phyloP scores from a whole-genome alignment of 2,329 filamentous ascomycete genomes.

The Claviceps maximensis region DNA sequence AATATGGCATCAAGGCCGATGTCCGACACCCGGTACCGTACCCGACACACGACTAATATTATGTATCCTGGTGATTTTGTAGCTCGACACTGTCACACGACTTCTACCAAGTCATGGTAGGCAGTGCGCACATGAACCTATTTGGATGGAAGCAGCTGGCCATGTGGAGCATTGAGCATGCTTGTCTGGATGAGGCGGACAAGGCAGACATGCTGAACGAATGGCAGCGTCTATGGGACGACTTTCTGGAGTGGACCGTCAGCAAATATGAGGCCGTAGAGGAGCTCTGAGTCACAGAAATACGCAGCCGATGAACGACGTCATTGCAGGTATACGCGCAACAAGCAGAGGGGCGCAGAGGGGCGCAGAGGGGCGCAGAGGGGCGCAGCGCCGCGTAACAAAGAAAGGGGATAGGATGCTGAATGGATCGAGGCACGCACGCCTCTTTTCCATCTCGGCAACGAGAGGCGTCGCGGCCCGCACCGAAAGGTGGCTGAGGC shows the following conservation, averaged over 20 bases:
- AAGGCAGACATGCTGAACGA: constrained; percentile 21
- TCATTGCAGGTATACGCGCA: too few species aligned
- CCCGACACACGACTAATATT: background rate
- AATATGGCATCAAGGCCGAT: background rate
- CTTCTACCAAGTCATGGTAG: constrained; percentile 65
- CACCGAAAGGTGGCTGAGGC: background rate
- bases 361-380: too few species aligned
- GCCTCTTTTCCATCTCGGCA: background rate
- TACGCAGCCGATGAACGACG: too few species aligned
- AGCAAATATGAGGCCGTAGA: constrained; percentile 22
- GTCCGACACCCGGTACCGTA: background rate
- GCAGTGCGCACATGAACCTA: constrained; percentile 51
- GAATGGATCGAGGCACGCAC: background rate
- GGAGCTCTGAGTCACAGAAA: background rate
- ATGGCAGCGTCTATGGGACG: constrained; percentile 44
- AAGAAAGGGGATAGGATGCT: background rate
- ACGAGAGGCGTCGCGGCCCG: background rate
- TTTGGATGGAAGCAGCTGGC: constrained; percentile 58
- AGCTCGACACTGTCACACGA: constrained; percentile 62
- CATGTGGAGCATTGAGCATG: constrained; percentile 49
- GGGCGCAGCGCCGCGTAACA: too few species aligned
- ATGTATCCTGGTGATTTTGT: background rate
- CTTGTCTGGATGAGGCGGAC: constrained; percentile 36
- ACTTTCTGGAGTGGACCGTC: constrained; percentile 42
- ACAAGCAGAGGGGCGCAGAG: too few species aligned